Percentiles rank a stretch among this genome's conserved stretches.
Evolutionary conservation across 768 basidiomycete genomes (phyloP).

Genomic region (Saitozyma podzolica): DNA sequence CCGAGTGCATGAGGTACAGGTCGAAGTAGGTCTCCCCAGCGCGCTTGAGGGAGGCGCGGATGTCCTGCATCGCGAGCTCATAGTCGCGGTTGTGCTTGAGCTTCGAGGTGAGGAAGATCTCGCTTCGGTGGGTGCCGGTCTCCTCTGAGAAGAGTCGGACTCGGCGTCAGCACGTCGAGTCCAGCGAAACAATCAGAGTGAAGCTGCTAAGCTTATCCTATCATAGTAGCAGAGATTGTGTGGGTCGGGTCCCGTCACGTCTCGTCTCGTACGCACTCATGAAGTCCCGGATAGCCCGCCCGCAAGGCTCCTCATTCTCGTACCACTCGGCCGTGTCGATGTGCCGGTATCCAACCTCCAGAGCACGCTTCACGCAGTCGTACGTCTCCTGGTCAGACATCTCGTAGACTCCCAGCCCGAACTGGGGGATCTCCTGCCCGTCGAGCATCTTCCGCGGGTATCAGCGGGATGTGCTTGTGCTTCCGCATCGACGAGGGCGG

Average conservation of each 20-base stretch:
- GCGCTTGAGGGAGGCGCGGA: constrained; percentile 61
- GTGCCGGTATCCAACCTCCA: constrained; percentile 70
- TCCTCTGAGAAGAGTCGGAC: constrained; percentile 15
- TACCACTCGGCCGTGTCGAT: constrained; percentile 60
- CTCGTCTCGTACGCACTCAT: constrained; percentile 26
- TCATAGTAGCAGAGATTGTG: background rate
- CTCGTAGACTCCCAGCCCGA: constrained; percentile 68
- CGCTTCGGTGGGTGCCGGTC: constrained; percentile 58
- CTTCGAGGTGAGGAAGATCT: constrained; percentile 72
- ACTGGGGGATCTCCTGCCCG: constrained; percentile 61
- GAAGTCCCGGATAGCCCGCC: constrained; percentile 59
- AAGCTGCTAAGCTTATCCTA: background rate
- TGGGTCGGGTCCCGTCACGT: background rate
- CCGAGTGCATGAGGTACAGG: constrained; percentile 70
- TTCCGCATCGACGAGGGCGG: no score
- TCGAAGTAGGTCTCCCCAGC: constrained; percentile 64
- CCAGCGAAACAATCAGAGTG: background rate
- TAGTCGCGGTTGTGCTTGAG: constrained; percentile 63
- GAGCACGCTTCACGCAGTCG: constrained; percentile 62
- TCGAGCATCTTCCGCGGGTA: constrained; percentile 57
- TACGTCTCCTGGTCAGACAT: constrained; percentile 63
- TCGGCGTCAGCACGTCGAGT: background rate
- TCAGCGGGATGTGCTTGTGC: background rate
- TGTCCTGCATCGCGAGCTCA: constrained; percentile 56
- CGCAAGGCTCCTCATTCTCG: constrained; percentile 69